Evolutionary conservation across 805 yeast genomes (phyloP).

Genomic region (Monosporozyma solicola): DNA sequence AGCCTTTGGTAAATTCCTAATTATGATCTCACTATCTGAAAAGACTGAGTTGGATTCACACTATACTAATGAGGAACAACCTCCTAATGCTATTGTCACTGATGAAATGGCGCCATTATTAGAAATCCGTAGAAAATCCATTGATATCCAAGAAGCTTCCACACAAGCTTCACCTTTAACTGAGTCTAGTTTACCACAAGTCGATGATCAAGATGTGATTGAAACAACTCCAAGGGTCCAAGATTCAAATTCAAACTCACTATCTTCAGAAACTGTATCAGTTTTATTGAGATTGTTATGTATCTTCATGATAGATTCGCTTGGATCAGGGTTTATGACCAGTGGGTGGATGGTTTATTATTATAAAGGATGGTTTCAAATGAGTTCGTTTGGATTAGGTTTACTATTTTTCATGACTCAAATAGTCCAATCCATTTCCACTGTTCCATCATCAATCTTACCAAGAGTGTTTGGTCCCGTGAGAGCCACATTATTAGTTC

Average conservation of each 20-base stretch:
- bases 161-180: background rate
- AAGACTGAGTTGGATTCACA: conserved; percentile 41
- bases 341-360: conserved; percentile 83
- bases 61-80: conserved; percentile 7
- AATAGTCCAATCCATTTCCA: conserved; percentile 54
- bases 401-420: conserved; percentile 56
- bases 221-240: background rate
- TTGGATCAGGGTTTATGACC: conserved; percentile 85
- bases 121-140: conserved; percentile 3
- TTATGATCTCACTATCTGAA: conserved; percentile 43
- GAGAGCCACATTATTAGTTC: conserved; percentile 62
- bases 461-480: conserved; percentile 70
- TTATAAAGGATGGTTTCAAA: conserved; percentile 47
- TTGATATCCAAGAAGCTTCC: background rate
- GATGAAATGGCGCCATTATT: conserved; percentile 24
- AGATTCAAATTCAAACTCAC: background rate
- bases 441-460: conserved; percentile 66
- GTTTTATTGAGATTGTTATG: conserved; percentile 42
- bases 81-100: conserved; percentile 15
- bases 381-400: conserved; percentile 55
- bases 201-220: background rate
- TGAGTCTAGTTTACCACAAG: background rate
- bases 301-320: conserved; percentile 74
- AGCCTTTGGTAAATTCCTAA: conserved; percentile 43
- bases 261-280: conserved; percentile 36